These are phyloP conservation scores for Zelopaecilomyces penicillatus DNA, from an alignment of 2,329 filamentous ascomycete species.

Conservation along the genomic window DNA sequence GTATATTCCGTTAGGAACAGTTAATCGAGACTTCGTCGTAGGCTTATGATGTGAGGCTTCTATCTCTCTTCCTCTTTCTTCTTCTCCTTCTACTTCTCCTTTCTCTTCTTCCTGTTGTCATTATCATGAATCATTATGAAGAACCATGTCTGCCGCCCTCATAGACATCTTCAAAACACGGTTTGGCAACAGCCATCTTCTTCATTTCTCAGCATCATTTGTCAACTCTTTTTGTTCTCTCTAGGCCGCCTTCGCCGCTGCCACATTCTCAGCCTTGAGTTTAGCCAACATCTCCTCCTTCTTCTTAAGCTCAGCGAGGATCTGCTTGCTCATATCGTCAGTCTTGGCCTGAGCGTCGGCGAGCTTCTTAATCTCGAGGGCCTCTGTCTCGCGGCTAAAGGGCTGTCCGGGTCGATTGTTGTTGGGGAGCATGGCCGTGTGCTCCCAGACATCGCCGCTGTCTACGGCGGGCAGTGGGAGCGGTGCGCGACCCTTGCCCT, in stretches of 20 bases:
- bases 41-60: too few relatives aligned
- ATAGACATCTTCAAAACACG: too few relatives aligned
- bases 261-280: constrained; percentile 51
- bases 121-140: neutral
- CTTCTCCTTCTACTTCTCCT: neutral
- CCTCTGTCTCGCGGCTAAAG: constrained; percentile 66
- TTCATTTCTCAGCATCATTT: too few relatives aligned
- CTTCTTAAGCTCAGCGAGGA: constrained; percentile 52
- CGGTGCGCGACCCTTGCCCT: constrained; percentile 34
- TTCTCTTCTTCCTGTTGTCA: neutral
- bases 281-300: constrained; percentile 55
- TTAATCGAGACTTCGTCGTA: too few relatives aligned
- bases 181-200: too few relatives aligned
- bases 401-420: constrained; percentile 57
- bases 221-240: neutral
- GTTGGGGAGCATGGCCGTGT: constrained; percentile 68
- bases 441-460: constrained; percentile 49
- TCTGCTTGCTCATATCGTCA: constrained; percentile 48
- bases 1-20: too few relatives aligned
- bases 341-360: constrained; percentile 58
- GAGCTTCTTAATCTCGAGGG: constrained; percentile 51
- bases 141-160: neutral
- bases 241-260: constrained; percentile 32
- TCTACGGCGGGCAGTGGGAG: constrained; percentile 28
- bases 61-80: neutral